phyloP scores from a whole-genome alignment of 179 eudicot genomes.

The Vitellaria paradoxa region DNA sequence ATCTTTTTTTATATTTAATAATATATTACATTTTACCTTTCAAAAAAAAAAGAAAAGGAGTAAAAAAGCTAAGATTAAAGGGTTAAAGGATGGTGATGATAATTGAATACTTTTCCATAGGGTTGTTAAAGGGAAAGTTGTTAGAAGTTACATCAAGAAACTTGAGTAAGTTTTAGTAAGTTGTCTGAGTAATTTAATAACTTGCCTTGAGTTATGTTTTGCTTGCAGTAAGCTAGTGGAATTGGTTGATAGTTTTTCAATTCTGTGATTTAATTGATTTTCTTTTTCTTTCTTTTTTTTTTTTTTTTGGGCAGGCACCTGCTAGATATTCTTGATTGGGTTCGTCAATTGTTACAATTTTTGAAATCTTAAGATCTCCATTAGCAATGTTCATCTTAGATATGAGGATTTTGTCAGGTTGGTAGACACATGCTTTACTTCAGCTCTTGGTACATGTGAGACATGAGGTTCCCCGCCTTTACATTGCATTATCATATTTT shows the following conservation, averaged over 20 bases:
- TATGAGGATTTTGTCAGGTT: conserved; percentile 94
- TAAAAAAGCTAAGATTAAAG: no score
- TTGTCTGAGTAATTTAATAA: background rate
- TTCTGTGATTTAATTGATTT: background rate
- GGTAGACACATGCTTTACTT: conserved; percentile 11
- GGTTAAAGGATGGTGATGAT: no score
- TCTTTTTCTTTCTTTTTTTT: background rate
- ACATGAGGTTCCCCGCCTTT: background rate
- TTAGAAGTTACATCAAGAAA: no score
- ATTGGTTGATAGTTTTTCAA: no score
- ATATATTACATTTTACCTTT: no score
- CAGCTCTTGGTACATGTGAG: conserved; percentile 5
- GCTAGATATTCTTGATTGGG: conserved; percentile 94
- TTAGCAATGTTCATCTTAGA: conserved; percentile 95
- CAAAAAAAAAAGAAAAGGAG: no score
- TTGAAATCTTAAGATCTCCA: conserved; percentile 94
- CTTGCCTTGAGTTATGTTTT: background rate
- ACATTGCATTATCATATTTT: background rate
- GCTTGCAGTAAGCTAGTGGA: background rate
- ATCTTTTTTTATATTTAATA: no score
- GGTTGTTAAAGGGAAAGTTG: no score
- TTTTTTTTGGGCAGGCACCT: conserved; percentile 59
- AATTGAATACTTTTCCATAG: background rate
- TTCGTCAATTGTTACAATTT: conserved; percentile 84
- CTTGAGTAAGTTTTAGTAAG: no score